Conservation (phyloP, 345 rosid species). For the Syzygium aromaticum region DNA sequence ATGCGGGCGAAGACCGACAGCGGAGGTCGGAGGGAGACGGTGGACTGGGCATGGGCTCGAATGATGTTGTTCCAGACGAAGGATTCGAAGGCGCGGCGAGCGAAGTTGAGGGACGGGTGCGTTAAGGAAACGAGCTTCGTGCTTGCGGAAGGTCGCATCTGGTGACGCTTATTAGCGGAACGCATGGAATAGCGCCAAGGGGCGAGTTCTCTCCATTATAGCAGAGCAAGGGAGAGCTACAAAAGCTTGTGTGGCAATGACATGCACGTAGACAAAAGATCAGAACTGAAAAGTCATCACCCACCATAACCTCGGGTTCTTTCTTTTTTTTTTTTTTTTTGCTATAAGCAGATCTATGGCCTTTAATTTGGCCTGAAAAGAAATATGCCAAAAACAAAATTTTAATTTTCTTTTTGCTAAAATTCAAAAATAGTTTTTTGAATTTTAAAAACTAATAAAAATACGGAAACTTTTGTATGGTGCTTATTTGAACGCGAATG, state of each 20-base stretch:
- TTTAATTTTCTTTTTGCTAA: not conserved
- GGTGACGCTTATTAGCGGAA: not conserved
- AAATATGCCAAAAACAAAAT: not conserved
- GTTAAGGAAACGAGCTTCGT: slow-evolving; percentile 8
- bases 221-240: not conserved
- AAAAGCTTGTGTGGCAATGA: not conserved
- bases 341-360: not conserved
- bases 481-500: no score
- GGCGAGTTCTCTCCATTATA: not conserved
- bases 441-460: not conserved
- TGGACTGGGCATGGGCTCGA: slow-evolving; percentile 13
- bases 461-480: no score
- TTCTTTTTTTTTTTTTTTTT: no score
- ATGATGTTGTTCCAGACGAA: slow-evolving; percentile 42
- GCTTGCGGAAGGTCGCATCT: not conserved
- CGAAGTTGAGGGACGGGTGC: slow-evolving; percentile 32
- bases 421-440: not conserved
- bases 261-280: fast-evolving
- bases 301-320: no score
- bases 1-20: slow-evolving; percentile 27
- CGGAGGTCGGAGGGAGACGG: slow-evolving; percentile 15
- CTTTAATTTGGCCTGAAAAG: not conserved
- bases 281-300: no score
- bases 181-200: not conserved
- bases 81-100: slow-evolving; percentile 27